Conservation (phyloP, 768 basidiomycete genomes). For the Mycena vitilis region DNA sequence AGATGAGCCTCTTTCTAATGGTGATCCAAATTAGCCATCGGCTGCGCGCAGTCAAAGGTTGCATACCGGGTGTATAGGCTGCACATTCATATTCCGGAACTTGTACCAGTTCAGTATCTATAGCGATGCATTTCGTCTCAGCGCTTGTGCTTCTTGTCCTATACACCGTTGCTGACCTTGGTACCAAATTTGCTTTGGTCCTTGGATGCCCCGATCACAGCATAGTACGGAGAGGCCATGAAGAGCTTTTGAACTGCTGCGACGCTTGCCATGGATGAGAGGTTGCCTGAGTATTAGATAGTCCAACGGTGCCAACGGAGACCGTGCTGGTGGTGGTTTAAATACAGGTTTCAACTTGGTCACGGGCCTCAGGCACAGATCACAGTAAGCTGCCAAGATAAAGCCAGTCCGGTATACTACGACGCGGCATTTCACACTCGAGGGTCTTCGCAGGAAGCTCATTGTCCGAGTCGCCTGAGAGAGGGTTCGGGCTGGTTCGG, state of each 20-base stretch:
- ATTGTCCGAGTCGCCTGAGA: too few relatives aligned
- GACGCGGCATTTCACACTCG: too few relatives aligned
- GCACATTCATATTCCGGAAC: slow-evolving; percentile 65
- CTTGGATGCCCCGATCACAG: slow-evolving; percentile 87
- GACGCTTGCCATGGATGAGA: slow-evolving; percentile 10
- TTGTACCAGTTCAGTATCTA: slow-evolving; percentile 87
- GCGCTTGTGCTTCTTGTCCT: background rate
- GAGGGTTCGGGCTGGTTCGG: too few relatives aligned
- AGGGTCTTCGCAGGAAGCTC: too few relatives aligned
- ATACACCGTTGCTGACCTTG: slow-evolving; percentile 54
- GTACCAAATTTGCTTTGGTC: slow-evolving; percentile 84
- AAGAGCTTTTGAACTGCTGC: slow-evolving; percentile 64
- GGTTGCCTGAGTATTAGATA: background rate
- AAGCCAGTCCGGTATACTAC: too few relatives aligned
- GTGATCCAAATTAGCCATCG: background rate
- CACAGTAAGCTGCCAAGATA: too few relatives aligned
- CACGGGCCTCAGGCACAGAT: too few relatives aligned
- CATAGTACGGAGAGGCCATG: slow-evolving; percentile 71
- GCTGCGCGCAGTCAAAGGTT: background rate
- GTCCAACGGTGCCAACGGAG: background rate
- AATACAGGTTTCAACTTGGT: too few relatives aligned
- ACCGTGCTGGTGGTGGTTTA: background rate
- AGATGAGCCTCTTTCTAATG: slow-evolving; percentile 75
- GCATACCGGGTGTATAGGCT: slow-evolving; percentile 80
- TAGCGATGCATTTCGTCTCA: background rate